These are phyloP conservation scores for Fusarium solani-melongenae DNA, from an alignment of 2,329 filamentous ascomycete species.

Conservation along the genomic window DNA sequence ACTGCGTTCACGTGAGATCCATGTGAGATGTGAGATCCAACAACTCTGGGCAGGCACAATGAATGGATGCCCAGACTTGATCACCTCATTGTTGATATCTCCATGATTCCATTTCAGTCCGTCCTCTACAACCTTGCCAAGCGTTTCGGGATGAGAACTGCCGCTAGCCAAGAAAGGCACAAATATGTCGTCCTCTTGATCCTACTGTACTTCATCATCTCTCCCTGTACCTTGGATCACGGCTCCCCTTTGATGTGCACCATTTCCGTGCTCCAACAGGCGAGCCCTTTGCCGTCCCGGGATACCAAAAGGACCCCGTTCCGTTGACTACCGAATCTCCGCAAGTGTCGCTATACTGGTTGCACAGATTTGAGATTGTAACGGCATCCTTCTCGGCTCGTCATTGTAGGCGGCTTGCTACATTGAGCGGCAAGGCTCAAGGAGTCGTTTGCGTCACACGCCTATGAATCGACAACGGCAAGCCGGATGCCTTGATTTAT, in stretches of 20 bases:
- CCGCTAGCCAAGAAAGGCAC: conserved; percentile 4
- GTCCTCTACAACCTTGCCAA: not conserved
- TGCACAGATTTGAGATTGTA: conserved; percentile 23
- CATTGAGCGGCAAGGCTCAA: conserved; percentile 13
- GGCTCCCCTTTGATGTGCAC: not conserved
- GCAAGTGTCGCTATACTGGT: conserved; percentile 27
- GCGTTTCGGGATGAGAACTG: not conserved
- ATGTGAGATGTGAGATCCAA: not conserved
- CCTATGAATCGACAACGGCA: conserved; percentile 18
- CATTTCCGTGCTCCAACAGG: conserved; percentile 7
- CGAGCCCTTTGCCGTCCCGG: not conserved
- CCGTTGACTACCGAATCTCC: conserved; percentile 26
- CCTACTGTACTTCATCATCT: not conserved
- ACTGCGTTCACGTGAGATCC: conserved; percentile 8
- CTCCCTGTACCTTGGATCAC: not conserved
- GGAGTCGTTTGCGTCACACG: conserved; percentile 35
- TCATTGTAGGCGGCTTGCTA: conserved; percentile 16
- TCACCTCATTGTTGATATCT: not conserved
- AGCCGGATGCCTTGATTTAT: conserved; percentile 13
- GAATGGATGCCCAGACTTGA: not conserved
- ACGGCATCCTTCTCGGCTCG: conserved; percentile 24
- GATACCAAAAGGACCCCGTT: not conserved
- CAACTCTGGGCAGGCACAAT: not conserved
- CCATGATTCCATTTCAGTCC: not conserved
- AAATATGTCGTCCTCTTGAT: not conserved